Base-by-base conservation (phyloP, 164 flowering plant genomes). In the Tetrastigma voinierianum region DNA sequence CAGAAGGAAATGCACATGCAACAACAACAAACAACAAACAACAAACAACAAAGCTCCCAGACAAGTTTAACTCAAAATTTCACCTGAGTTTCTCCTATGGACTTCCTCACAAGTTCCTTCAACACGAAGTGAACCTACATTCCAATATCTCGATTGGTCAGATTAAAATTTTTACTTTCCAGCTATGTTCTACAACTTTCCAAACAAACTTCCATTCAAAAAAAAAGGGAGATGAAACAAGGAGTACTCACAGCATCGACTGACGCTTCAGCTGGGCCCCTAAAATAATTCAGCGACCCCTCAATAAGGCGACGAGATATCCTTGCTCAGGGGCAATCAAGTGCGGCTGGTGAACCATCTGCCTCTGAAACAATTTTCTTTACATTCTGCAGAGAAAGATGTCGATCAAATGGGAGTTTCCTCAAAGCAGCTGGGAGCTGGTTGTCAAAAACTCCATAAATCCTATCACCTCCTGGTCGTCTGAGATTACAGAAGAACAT, bases 31-130 rank as follows among this genome's bases (percentile, higher is more conserved):
- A n/a, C n/a, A n/a, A n/a, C n/a, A n/a, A n/a, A n/a, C n/a, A n/a
- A n/a, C n/a, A n/a, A 46, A 24, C 9, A 16, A 12, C 6, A 47
- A 23, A 13, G 48, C 45, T 40, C 14, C 10, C 18, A 51, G 20
- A 60, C 46, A 45, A 45, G n/a, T 16, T 59, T 24, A 20, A n/a
- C 6, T 19, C 20, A 9, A 46, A 68, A 49, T 19, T 68, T 72
- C 43, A 87, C 89, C 83, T 75, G 75, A 55, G 90, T 84, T 78
- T 87, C 92, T 56, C 70, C 84, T 13, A 85, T 72, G 24, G 90
- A 86, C 72, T 74, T 85, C 71, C 88, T 79, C 51, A 85, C 90
- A 24, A 87, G 89, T 73, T 87, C 90, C 80, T 84, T 83, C 72
- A 87, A 61, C 14, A 85, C 89, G 74, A 82, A 81, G 71, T 85